Conservation (phyloP, 2,329 filamentous ascomycete genomes). For the Claviceps arundinis region DNA sequence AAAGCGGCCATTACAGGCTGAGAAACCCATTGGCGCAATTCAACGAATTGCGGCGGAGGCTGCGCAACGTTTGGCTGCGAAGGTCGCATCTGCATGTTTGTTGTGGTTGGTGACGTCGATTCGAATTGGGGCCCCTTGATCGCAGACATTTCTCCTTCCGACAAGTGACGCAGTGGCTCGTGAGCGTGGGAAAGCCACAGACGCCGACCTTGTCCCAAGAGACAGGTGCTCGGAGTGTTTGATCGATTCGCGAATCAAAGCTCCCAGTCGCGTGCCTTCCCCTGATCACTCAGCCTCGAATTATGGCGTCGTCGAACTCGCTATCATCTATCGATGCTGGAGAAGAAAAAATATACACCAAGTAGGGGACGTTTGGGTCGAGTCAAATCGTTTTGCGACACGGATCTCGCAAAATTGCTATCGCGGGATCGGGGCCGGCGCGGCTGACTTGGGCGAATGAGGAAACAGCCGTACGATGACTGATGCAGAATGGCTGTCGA, state of each 20-base stretch:
- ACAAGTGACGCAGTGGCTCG: not conserved
- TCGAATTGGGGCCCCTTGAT: conserved; percentile 13
- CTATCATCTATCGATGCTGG: conserved; percentile 9
- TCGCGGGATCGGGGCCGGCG: not conserved
- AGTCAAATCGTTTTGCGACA: not conserved
- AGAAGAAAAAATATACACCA: not conserved
- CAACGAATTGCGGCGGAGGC: conserved; percentile 12
- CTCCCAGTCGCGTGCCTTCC: conserved; percentile 11
- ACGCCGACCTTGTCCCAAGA: not conserved
- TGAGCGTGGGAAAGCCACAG: not conserved
- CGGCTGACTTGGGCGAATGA: not conserved
- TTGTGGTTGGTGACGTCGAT: conserved; percentile 3
- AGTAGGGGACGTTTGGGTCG: not conserved
- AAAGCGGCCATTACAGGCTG: conserved; percentile 86
- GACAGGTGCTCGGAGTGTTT: not conserved
- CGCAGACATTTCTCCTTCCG: conserved; percentile 17
- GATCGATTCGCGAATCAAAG: not conserved
- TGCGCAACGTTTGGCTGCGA: conserved; percentile 14
- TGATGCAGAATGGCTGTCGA: not conserved
- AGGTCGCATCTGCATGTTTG: conserved; percentile 11
- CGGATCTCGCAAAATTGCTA: not conserved
- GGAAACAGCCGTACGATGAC: not conserved
- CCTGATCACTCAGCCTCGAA: conserved; percentile 9
- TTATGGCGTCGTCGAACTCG: conserved; percentile 7
- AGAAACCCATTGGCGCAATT: conserved; percentile 43